Evolutionary conservation across 2,329 filamentous ascomycete species (phyloP), one percentile per base, ranked within the genome.

Genomic region (Conoideocrella luteorostrata): DNA sequence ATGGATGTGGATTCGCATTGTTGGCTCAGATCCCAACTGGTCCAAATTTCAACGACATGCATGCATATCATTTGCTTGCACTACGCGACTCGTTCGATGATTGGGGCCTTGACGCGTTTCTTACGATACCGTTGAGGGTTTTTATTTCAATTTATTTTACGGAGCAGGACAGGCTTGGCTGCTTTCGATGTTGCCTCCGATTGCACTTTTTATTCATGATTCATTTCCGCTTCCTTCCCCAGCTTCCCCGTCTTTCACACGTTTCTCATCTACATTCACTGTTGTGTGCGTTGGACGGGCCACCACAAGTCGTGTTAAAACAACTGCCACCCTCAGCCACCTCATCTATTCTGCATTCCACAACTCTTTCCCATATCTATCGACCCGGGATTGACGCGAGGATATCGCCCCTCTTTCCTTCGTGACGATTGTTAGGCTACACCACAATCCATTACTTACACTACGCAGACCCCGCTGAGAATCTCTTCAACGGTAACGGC

Each of bases 291-390:
- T n/a, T n/a, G n/a, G n/a, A n/a, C n/a, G n/a, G n/a, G n/a, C n/a
- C n/a, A n/a, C n/a, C n/a, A n/a, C n/a, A n/a, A n/a, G n/a, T n/a
- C n/a, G n/a, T n/a, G n/a, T n/a, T n/a, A n/a, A n/a, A n/a, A 29
- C 26, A 13, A 29, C 26, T 29, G 26, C 24, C 15, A 24, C 20
- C 32, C 17, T 12, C 13, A 36, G 39, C 32, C 32, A 20, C 24
- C 15, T 23, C n/a, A 12, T 13, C 26, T 28, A 21, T 20, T 26
- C 26, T 35, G 29, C 44, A 39, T 42, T 46, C 44, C 44, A 42
- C 36, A 18, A n/a, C n/a, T 11, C 15, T 11, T 37, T 12, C 24
- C 37, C 32, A 37, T 43, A 30, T 34, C 18, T 43, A 23, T 18
- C 20, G 24, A 12, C 10, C 7, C 21, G 28, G 17, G 13, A 26